A percentile compares a stretch with the other conserved stretches of the same genome.
These are phyloP conservation scores for Circinella minor DNA, from an alignment of 371 early-diverging fungal genomes.

Conservation along the genomic window DNA sequence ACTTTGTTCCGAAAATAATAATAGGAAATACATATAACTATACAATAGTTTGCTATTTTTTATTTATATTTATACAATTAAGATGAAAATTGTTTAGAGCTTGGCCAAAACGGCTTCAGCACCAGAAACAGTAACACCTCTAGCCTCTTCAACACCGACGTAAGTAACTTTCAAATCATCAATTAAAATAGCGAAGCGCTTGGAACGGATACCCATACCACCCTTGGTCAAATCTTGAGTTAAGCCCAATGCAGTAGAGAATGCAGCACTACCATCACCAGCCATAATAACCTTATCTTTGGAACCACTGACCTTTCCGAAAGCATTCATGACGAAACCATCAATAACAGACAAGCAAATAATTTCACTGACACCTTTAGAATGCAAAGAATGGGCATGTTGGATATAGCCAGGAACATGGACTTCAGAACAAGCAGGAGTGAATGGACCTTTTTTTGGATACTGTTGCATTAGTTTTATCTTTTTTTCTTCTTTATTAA, in stretches of 20 bases:
- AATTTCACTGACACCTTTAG: slow-evolving; percentile 72
- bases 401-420: slow-evolving; percentile 74
- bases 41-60: background rate
- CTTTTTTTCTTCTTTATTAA: slow-evolving; percentile 4
- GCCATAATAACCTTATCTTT: slow-evolving; percentile 74
- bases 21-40: background rate
- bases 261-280: slow-evolving; percentile 69
- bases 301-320: slow-evolving; percentile 66
- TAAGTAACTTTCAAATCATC: slow-evolving; percentile 74
- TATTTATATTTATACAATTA: background rate
- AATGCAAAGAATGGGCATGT: slow-evolving; percentile 58
- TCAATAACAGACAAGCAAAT: slow-evolving; percentile 65
- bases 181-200: slow-evolving; percentile 79
- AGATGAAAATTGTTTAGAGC: slow-evolving; percentile 8
- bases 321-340: slow-evolving; percentile 79
- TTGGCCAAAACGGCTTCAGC: slow-evolving; percentile 40
- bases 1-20: no score
- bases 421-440: slow-evolving; percentile 79
- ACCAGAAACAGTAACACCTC: slow-evolving; percentile 38
- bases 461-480: background rate
- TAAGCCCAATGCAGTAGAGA: slow-evolving; percentile 68
- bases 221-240: slow-evolving; percentile 53
- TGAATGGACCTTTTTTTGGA: slow-evolving; percentile 60
- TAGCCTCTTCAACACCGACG: slow-evolving; percentile 70
- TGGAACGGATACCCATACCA: slow-evolving; percentile 45